Conservation (phyloP, 495 filamentous ascomycete species). For the Hypoxylon rickii region DNA sequence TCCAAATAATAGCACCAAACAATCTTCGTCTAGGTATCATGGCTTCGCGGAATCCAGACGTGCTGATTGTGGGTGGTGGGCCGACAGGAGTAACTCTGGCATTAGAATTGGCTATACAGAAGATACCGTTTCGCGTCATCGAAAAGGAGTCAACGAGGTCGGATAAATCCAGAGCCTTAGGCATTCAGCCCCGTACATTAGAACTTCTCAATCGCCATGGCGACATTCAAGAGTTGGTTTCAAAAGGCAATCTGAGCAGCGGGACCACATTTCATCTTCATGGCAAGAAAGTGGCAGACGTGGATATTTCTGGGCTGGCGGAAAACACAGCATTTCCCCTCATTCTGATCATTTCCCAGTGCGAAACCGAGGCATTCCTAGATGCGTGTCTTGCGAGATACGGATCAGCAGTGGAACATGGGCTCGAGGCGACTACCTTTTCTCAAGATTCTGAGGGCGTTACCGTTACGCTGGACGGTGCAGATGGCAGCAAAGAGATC, state of each 20-base stretch:
- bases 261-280: conserved; percentile 34
- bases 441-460: conserved; percentile 43
- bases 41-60: conserved; percentile 19
- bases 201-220: conserved; percentile 43
- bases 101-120: conserved; percentile 32
- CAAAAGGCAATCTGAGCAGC: conserved; percentile 22
- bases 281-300: conserved; percentile 30
- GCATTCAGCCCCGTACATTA: conserved; percentile 41
- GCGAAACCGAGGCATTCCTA: conserved; percentile 46
- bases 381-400: conserved; percentile 42
- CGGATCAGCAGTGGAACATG: conserved; percentile 42
- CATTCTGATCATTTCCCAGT: conserved; percentile 48
- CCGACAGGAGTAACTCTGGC: conserved; percentile 37
- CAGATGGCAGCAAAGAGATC: conserved; percentile 26
- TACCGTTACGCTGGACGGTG: conserved; percentile 31
- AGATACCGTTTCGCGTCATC: conserved; percentile 34
- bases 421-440: conserved; percentile 40
- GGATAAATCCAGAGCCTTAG: conserved; percentile 38
- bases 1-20: no score
- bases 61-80: conserved; percentile 38
- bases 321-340: conserved; percentile 43
- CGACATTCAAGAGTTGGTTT: conserved; percentile 20
- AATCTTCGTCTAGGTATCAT: conserved; percentile 12
- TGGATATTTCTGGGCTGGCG: conserved; percentile 40
- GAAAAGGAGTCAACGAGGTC: conserved; percentile 33